Evolutionary conservation across 176 grass and related monocot species (phyloP).

Genomic region (Puya raimondii): DNA sequence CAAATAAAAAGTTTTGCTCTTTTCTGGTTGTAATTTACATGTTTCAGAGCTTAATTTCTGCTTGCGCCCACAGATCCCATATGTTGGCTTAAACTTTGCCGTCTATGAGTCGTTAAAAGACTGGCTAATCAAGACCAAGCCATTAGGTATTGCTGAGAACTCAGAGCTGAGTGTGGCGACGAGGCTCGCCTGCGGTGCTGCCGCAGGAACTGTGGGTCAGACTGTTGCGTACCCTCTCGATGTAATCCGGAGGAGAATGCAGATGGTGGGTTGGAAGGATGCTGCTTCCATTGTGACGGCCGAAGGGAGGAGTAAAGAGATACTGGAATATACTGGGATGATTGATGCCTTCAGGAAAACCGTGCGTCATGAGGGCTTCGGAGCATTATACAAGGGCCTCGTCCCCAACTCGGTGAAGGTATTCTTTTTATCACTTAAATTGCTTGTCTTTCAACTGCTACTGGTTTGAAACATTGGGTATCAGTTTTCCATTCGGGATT

Average conservation of each 20-base stretch:
- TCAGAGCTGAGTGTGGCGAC: constrained; percentile 63
- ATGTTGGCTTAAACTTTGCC: constrained; percentile 94
- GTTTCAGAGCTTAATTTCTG: not conserved
- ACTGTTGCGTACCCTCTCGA: constrained; percentile 97
- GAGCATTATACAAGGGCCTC: constrained; percentile 96
- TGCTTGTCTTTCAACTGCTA: too few relatives aligned
- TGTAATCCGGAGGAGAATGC: constrained; percentile 94
- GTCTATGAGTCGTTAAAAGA: constrained; percentile 96
- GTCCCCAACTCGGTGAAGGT: constrained; percentile 98
- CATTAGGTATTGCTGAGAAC: constrained; percentile 55
- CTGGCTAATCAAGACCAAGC: constrained; percentile 50
- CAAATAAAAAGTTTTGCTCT: not conserved
- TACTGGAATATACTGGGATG: constrained; percentile 82
- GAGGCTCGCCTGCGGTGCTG: constrained; percentile 75
- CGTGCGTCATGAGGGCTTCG: constrained; percentile 76
- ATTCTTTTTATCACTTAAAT: constrained; percentile 2
- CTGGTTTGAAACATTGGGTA: too few relatives aligned
- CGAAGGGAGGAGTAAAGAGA: constrained; percentile 39
- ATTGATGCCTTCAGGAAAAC: constrained; percentile 89
- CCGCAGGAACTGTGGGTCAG: constrained; percentile 83
- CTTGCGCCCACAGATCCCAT: constrained; percentile 54
- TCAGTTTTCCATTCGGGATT: too few relatives aligned
- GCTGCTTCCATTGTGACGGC: constrained; percentile 74
- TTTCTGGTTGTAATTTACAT: not conserved
- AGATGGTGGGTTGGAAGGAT: constrained; percentile 96